Conservation (phyloP, 495 filamentous ascomycete species). For the Tricharina praecox region DNA sequence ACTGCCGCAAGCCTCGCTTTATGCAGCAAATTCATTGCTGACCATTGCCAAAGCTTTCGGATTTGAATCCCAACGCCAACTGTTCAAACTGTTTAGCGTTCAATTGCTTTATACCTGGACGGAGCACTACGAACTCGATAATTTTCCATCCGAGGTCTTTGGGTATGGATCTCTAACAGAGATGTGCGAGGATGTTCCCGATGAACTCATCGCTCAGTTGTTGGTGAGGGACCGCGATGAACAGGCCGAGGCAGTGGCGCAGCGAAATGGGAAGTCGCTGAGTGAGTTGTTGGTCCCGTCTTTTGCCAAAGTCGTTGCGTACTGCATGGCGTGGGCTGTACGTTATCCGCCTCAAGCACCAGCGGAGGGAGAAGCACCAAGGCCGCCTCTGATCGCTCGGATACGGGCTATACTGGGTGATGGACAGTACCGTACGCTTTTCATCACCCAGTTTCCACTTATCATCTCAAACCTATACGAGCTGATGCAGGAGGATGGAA, state of each 20-base stretch:
- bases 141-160: conserved; percentile 62
- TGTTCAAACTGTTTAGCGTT: conserved; percentile 78
- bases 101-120: conserved; percentile 88
- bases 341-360: conserved; percentile 27
- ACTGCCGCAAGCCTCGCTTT: conserved; percentile 41
- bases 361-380: conserved; percentile 34
- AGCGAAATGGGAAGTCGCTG: conserved; percentile 36
- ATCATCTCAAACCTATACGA: conserved; percentile 59
- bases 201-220: conserved; percentile 67
- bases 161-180: conserved; percentile 52
- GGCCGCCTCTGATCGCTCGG: conserved; percentile 46
- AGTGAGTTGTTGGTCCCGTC: conserved; percentile 44
- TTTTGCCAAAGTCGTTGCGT: conserved; percentile 69
- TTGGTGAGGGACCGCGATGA: conserved; percentile 62
- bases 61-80: conserved; percentile 42
- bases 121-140: conserved; percentile 33
- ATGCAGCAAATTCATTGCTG: conserved; percentile 55
- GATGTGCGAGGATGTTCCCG: conserved; percentile 53
- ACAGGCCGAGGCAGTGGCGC: conserved; percentile 41
- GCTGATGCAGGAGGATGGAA: conserved; percentile 52
- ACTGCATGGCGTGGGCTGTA: conserved; percentile 66
- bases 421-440: conserved; percentile 40
- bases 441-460: conserved; percentile 52
- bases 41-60: conserved; percentile 46
- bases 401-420: conserved; percentile 53